Conservation (phyloP, 306 rosid genomes). For the Citrullus mucosospermus region DNA sequence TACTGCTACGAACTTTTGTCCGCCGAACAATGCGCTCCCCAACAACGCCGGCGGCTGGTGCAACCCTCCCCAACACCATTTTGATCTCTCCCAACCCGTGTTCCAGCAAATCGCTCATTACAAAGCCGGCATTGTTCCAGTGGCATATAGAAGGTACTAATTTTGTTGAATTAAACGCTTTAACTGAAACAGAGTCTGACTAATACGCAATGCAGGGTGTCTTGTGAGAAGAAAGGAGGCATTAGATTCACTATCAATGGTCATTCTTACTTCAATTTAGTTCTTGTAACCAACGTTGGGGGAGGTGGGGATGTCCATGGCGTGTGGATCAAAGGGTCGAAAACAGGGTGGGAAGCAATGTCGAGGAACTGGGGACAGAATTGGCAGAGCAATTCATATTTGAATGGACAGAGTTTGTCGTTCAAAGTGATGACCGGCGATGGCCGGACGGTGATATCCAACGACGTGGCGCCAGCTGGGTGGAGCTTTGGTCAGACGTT, state of each 20-base stretch:
- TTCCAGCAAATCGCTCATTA: constrained; percentile 54
- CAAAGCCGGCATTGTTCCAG: constrained; percentile 65
- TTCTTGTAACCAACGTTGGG: constrained; percentile 68
- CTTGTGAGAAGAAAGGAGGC: constrained; percentile 62
- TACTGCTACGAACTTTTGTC: constrained; percentile 75
- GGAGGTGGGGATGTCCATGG: constrained; percentile 68
- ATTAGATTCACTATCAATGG: constrained; percentile 79
- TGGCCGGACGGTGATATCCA: constrained; percentile 39
- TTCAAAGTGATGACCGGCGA: constrained; percentile 59
- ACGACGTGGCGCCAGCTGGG: constrained; percentile 32
- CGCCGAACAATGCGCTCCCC: constrained; percentile 58
- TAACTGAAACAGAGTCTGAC: background rate
- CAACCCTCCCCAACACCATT: constrained; percentile 72
- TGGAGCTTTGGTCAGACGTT: constrained; percentile 81
- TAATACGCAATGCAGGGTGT: constrained; percentile 21
- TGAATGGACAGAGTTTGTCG: constrained; percentile 64
- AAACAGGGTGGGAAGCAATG: constrained; percentile 58
- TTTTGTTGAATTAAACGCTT: background rate
- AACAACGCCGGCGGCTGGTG: constrained; percentile 81
- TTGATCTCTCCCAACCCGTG: constrained; percentile 66
- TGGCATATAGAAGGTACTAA: constrained; percentile 45
- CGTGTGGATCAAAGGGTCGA: constrained; percentile 69
- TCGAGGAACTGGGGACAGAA: constrained; percentile 81
- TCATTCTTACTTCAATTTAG: constrained; percentile 58
- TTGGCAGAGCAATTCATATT: constrained; percentile 62